A percentile compares a stretch with the other conserved stretches of the same genome.
These are phyloP conservation scores for Podospora pseudopauciseta DNA, from an alignment of 495 filamentous ascomycete genomes.

Conservation along the genomic window DNA sequence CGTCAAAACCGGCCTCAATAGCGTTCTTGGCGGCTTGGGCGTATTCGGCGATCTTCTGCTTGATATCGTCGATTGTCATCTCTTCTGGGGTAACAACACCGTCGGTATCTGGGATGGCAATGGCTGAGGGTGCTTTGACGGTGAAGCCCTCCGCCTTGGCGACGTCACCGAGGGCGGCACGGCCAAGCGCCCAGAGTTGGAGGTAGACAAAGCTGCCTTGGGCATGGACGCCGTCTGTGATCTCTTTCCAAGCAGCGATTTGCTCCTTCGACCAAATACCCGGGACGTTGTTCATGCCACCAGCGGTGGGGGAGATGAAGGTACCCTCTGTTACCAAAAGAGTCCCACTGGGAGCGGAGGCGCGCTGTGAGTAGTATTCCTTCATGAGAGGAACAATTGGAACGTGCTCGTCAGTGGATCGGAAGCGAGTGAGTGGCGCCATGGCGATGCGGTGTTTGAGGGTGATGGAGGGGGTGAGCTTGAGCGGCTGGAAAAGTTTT, in stretches of 20 bases:
- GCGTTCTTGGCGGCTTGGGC: conserved; percentile 60
- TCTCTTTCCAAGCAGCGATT: conserved; percentile 56
- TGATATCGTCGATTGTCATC: conserved; percentile 57
- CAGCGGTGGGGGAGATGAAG: conserved; percentile 53
- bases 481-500: conserved; percentile 43
- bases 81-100: conserved; percentile 40
- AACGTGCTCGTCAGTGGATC: conserved; percentile 41
- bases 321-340: conserved; percentile 65
- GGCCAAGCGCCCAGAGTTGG: conserved; percentile 68
- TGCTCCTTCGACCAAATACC: conserved; percentile 63
- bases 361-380: conserved; percentile 62
- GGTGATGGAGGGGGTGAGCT: conserved; percentile 29
- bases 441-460: conserved; percentile 44
- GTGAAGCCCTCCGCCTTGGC: conserved; percentile 40
- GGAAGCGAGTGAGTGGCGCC: conserved; percentile 48
- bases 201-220: conserved; percentile 60
- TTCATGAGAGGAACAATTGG: conserved; percentile 43
- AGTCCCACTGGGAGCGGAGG: conserved; percentile 51
- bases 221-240: conserved; percentile 65
- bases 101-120: conserved; percentile 32
- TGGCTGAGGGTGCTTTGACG: conserved; percentile 49
- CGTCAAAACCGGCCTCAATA: conserved; percentile 69
- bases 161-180: conserved; percentile 45
- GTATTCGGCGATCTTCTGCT: conserved; percentile 53
- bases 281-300: conserved; percentile 54